A percentile compares a stretch with the other conserved stretches of the same genome.
Evolutionary conservation across 768 basidiomycete genomes (phyloP).

Genomic region (Leccinum boreale): DNA sequence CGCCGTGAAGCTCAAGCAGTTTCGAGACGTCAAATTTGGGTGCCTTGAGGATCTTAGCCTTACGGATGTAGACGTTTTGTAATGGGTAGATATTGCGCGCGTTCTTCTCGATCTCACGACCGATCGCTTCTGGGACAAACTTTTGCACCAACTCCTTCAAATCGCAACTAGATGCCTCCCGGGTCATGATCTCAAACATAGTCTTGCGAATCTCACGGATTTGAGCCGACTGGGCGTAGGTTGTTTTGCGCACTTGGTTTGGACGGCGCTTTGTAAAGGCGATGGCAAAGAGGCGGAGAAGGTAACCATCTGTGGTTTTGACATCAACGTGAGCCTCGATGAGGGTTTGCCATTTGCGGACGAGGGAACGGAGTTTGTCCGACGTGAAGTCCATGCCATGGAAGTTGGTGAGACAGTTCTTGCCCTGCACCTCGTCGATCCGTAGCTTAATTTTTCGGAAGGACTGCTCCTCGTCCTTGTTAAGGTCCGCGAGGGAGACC

Average conservation of each 20-base stretch:
- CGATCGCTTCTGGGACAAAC: conserved; percentile 98
- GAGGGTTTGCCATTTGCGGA: conserved; percentile 99
- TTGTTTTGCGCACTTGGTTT: conserved; percentile 97
- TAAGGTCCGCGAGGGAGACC: conserved; percentile 93
- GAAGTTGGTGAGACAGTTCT: conserved; percentile 99
- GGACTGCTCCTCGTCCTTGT: conserved; percentile 99
- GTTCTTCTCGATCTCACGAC: conserved; percentile 99
- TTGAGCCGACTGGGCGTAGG: conserved; percentile 94
- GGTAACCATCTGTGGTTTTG: conserved; percentile 99
- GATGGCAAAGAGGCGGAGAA: conserved; percentile 97
- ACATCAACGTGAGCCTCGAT: conserved; percentile 99
- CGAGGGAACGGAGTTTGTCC: conserved; percentile 98
- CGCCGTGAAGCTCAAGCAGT: conserved; percentile 94
- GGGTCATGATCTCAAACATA: conserved; percentile 99
- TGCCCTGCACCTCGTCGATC: conserved; percentile 94
- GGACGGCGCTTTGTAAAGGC: conserved; percentile 98
- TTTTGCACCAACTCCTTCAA: conserved; percentile 98
- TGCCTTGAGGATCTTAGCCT: conserved; percentile 98
- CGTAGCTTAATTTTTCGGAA: conserved; percentile 99
- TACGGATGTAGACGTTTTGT: conserved; percentile 98
- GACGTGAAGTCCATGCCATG: conserved; percentile 99
- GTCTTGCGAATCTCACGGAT: conserved; percentile 97
- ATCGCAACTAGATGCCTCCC: conserved; percentile 93
- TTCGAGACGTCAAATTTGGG: conserved; percentile 97
- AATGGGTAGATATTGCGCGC: conserved; percentile 95